phyloP scores from a whole-genome alignment of 2,329 filamentous ascomycete species.

The Verticillium isaacii region DNA sequence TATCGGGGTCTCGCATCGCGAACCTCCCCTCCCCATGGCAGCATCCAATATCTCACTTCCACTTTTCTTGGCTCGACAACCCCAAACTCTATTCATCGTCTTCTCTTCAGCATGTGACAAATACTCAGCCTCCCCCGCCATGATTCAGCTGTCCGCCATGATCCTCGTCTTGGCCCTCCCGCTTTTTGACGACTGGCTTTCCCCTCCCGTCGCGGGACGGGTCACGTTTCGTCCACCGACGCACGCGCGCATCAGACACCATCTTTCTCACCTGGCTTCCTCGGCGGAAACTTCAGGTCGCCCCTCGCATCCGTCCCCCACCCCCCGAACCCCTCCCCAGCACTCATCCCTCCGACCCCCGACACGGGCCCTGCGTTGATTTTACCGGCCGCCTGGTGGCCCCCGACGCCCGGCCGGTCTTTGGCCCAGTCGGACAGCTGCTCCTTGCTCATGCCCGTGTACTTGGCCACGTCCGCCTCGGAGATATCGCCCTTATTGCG shows the following conservation, averaged over 20 bases:
- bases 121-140: not conserved
- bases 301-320: slow-evolving; percentile 25
- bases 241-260: not conserved
- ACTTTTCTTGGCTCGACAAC: not conserved
- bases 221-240: not conserved
- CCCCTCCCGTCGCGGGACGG: not conserved
- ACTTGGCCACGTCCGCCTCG: slow-evolving; percentile 34
- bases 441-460: slow-evolving; percentile 30
- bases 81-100: not conserved
- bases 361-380: slow-evolving; percentile 21
- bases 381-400: slow-evolving; percentile 31
- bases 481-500: slow-evolving; percentile 24
- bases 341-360: slow-evolving; percentile 23
- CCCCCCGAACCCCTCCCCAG: slow-evolving; percentile 25
- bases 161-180: not conserved
- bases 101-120: not conserved
- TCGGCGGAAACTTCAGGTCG: slow-evolving; percentile 30
- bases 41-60: not conserved
- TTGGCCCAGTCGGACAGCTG: slow-evolving; percentile 31
- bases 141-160: not conserved
- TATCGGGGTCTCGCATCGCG: not conserved
- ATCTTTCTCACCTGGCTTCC: not conserved
- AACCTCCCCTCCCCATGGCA: not conserved
- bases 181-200: not conserved
- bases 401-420: slow-evolving; percentile 31